Evolutionary conservation across 2,329 filamentous ascomycete species (phyloP).

Genomic region (Xylariaceae sp.): DNA sequence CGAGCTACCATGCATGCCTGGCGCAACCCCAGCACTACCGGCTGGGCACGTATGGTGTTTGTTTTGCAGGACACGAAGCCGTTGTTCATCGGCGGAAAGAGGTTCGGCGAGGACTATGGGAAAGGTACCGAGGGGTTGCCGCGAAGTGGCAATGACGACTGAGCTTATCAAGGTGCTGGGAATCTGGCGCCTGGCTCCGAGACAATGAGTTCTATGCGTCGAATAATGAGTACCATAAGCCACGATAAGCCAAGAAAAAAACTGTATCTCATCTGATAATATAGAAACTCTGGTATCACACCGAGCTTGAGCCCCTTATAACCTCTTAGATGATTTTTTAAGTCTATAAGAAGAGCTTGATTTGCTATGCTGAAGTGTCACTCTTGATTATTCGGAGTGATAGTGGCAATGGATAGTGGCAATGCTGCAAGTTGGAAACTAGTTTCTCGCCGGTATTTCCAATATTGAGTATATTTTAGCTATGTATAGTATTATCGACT

Average conservation of each 20-base stretch:
- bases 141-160: constrained; percentile 33
- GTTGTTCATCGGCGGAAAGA: constrained; percentile 31
- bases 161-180: neutral
- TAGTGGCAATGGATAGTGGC: no score
- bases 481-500: no score
- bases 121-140: constrained; percentile 29
- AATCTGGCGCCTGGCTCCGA: neutral
- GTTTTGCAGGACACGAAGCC: constrained; percentile 43
- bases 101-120: constrained; percentile 34
- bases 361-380: no score
- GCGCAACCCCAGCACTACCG: constrained; percentile 50
- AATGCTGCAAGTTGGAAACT: no score
- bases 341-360: no score
- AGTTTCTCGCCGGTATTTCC: no score
- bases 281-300: neutral
- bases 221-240: neutral
- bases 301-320: no score
- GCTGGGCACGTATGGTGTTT: constrained; percentile 49
- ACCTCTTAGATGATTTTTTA: neutral
- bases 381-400: no score
- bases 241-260: neutral
- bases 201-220: neutral
- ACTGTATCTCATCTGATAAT: neutral
- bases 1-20: constrained; percentile 59
- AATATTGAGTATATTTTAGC: no score